phyloP scores from a whole-genome alignment of 306 rosid species.

The Vigna angularis region DNA sequence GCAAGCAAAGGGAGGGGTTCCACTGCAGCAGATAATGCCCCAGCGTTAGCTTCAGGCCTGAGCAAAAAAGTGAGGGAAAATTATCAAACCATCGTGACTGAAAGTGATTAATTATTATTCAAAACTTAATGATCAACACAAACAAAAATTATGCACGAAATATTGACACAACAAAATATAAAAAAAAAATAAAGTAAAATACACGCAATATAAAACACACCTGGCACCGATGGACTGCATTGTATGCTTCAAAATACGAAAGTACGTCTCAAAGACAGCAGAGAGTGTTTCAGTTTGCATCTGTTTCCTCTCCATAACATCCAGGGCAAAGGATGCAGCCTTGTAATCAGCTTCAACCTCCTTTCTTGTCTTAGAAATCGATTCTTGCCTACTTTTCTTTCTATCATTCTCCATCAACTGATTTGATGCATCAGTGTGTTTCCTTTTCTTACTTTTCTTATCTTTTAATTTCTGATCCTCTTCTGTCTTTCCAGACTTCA shows the following conservation, averaged over 20 bases:
- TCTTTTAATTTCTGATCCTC: constrained; percentile 61
- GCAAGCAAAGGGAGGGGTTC: constrained; percentile 77
- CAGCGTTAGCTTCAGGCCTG: constrained; percentile 68
- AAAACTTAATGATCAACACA: neutral
- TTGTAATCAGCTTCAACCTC: constrained; percentile 98
- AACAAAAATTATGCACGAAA: constrained; percentile 14
- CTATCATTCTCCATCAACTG: constrained; percentile 67
- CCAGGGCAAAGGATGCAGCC: constrained; percentile 81
- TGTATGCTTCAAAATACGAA: constrained; percentile 87
- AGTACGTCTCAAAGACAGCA: constrained; percentile 91
- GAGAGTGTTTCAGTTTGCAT: constrained; percentile 93
- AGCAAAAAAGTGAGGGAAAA: constrained; percentile 43
- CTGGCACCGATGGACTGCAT: constrained; percentile 61
- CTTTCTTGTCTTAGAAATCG: constrained; percentile 69
- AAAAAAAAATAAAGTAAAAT: constrained; percentile 1
- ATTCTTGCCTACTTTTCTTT: constrained; percentile 73
- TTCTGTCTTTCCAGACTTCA: constrained; percentile 63
- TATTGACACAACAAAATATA: neutral
- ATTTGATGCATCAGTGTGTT: constrained; percentile 64
- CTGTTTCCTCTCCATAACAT: constrained; percentile 68
- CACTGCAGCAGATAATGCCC: constrained; percentile 48
- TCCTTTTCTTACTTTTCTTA: constrained; percentile 71
- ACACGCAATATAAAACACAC: constrained; percentile 49
- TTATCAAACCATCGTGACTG: constrained; percentile 39
- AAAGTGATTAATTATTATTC: constrained; percentile 29